Conservation (phyloP, 2,329 filamentous ascomycete genomes). For the Aspergillus neotritici region DNA sequence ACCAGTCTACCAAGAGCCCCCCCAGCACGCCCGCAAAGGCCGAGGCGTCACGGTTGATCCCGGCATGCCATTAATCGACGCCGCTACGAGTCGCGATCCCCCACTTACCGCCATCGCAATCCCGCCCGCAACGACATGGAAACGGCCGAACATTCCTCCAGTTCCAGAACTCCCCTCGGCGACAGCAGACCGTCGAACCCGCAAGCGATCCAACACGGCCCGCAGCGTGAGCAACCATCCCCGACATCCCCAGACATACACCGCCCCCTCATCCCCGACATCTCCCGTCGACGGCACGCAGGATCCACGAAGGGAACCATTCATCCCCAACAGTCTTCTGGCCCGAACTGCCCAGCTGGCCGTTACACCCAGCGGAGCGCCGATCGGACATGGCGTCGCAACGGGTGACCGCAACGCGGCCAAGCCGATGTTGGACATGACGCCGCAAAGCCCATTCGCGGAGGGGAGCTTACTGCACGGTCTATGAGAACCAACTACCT, state of each 20-base stretch:
- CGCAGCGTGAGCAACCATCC: slow-evolving; percentile 23
- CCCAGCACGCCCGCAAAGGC: slow-evolving; percentile 36
- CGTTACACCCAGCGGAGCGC: slow-evolving; percentile 14
- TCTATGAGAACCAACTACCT: slow-evolving; percentile 8
- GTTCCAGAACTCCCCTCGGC: slow-evolving; percentile 11
- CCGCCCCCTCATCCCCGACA: slow-evolving; percentile 8
- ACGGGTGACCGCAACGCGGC: slow-evolving; percentile 36
- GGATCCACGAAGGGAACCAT: slow-evolving; percentile 18
- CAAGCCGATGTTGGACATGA: slow-evolving; percentile 41
- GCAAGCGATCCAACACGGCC: slow-evolving; percentile 32
- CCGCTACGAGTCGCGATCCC: slow-evolving; percentile 37
- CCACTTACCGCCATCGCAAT: slow-evolving; percentile 28
- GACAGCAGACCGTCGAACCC: slow-evolving; percentile 10
- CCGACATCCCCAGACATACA: slow-evolving; percentile 5
- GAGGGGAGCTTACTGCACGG: slow-evolving; percentile 43
- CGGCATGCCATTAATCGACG: slow-evolving; percentile 37
- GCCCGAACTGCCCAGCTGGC: slow-evolving; percentile 21
- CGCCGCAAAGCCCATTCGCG: slow-evolving; percentile 37
- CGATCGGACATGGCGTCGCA: slow-evolving; percentile 34
- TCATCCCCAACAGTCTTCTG: slow-evolving; percentile 35
- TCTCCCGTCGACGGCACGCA: slow-evolving; percentile 8
- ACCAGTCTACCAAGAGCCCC: slow-evolving; percentile 58
- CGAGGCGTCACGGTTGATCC: slow-evolving; percentile 41
- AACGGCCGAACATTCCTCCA: slow-evolving; percentile 21
- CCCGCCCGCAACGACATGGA: slow-evolving; percentile 38